Percentiles rank a stretch among this genome's conserved stretches.
Evolutionary conservation across 495 filamentous ascomycete genomes (phyloP).

Genomic region (Xylaria castorea): DNA sequence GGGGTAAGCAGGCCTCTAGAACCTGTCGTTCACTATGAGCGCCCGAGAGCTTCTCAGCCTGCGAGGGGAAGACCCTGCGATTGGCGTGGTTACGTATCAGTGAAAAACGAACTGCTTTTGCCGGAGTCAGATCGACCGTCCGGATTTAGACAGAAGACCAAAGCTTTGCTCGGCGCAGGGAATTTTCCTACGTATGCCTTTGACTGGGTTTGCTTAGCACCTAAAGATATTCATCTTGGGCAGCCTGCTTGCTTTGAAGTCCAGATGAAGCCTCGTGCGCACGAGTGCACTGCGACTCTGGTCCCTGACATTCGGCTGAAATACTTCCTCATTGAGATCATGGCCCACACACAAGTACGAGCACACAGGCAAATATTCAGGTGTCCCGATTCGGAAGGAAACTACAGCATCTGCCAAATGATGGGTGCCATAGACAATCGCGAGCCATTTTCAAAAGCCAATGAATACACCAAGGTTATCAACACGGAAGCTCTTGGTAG

Average conservation of each 20-base stretch:
- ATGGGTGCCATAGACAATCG: not conserved
- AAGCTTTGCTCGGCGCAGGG: slow-evolving; percentile 18
- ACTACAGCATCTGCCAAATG: not conserved
- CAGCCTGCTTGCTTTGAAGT: slow-evolving; percentile 12
- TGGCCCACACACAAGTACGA: slow-evolving; percentile 6
- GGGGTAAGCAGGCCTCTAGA: slow-evolving; percentile 4
- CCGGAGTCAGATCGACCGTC: slow-evolving; percentile 20
- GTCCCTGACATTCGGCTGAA: slow-evolving; percentile 19
- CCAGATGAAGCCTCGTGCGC: slow-evolving; percentile 17
- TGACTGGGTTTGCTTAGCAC: slow-evolving; percentile 25
- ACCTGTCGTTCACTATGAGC: slow-evolving; percentile 17
- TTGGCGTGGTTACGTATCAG: slow-evolving; percentile 9
- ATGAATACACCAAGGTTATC: slow-evolving; percentile 22
- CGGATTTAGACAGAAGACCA: slow-evolving; percentile 27
- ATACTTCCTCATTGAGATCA: slow-evolving; percentile 7
- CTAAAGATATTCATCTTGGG: slow-evolving; percentile 11
- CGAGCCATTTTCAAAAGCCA: slow-evolving; percentile 16
- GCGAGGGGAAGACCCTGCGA: not conserved
- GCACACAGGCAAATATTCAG: slow-evolving; percentile 4
- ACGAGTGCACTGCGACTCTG: slow-evolving; percentile 20
- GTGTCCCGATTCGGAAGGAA: not conserved
- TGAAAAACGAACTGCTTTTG: slow-evolving; percentile 19
- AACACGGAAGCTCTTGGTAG: slow-evolving; percentile 4
- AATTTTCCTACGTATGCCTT: slow-evolving; percentile 25
- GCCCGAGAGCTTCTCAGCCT: not conserved